Conservation (phyloP, 768 basidiomycete genomes). For the Sporobolomyces roseus region DNA sequence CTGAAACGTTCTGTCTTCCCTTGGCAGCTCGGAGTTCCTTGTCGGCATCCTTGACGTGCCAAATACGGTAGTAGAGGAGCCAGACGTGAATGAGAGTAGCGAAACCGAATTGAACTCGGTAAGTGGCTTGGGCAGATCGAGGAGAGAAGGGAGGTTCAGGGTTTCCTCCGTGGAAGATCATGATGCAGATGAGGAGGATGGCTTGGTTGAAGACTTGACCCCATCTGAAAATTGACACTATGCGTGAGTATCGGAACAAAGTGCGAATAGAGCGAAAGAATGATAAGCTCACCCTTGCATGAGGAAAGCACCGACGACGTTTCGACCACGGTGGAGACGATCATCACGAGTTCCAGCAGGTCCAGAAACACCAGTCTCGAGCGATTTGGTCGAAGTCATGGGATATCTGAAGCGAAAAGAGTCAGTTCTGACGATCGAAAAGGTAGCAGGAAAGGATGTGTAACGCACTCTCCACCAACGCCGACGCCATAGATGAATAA, state of each 20-base stretch:
- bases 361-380: conserved; percentile 47
- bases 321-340: conserved; percentile 51
- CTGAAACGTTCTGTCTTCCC: conserved; percentile 49
- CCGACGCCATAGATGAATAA: conserved; percentile 52
- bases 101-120: conserved; percentile 51
- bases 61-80: conserved; percentile 53
- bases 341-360: conserved; percentile 48
- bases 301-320: conserved; percentile 52
- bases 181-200: conserved; percentile 50
- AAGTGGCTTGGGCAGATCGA: conserved; percentile 50
- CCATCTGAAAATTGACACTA: not conserved
- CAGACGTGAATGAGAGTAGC: conserved; percentile 52
- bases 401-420: conserved; percentile 48
- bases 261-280: too few relatives aligned
- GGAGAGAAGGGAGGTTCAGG: conserved; percentile 42
- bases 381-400: conserved; percentile 51
- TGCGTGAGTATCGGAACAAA: too few relatives aligned
- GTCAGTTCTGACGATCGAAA: not conserved
- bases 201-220: conserved; percentile 44
- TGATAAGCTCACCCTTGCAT: conserved; percentile 52
- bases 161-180: conserved; percentile 49
- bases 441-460: not conserved
- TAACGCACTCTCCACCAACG: conserved; percentile 38
- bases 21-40: conserved; percentile 47
- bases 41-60: conserved; percentile 48